A percentile compares a stretch with the other conserved stretches of the same genome.
phyloP scores from a whole-genome alignment of 148 eudicot genomes.

The Nyssa sinensis region DNA sequence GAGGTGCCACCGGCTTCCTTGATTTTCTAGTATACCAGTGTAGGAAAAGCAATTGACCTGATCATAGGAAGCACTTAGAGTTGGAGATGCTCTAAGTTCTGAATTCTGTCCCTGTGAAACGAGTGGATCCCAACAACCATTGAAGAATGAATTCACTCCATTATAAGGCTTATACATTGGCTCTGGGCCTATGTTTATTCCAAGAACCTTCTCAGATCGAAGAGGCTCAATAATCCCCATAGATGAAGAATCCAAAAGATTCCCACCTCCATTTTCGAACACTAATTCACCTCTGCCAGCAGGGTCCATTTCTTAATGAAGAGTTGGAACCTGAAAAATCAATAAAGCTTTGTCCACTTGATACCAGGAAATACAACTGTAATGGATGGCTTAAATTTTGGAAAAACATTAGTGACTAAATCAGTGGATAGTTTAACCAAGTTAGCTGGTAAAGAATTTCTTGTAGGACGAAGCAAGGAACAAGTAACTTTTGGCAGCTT shows the following conservation, averaged over 20 bases:
- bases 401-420: too few relatives aligned
- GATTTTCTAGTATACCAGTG: constrained; percentile 33
- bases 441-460: constrained; percentile 47
- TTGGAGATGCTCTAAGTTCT: constrained; percentile 51
- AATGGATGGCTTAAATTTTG: too few relatives aligned
- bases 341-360: too few relatives aligned
- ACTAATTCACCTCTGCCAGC: constrained; percentile 12
- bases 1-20: constrained; percentile 32
- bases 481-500: constrained; percentile 84
- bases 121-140: constrained; percentile 71
- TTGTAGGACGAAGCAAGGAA: constrained; percentile 89
- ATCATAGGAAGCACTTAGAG: constrained; percentile 41
- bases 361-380: constrained; percentile 40
- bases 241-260: too few relatives aligned
- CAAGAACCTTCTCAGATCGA: constrained; percentile 21
- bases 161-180: constrained; percentile 20
- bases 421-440: constrained; percentile 74
- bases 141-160: constrained; percentile 28
- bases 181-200: constrained; percentile 29
- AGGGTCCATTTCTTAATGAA: not conserved
- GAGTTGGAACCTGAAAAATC: constrained; percentile 1
- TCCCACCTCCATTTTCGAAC: constrained; percentile 27
- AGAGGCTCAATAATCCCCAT: not conserved
- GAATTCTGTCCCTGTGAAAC: constrained; percentile 50
- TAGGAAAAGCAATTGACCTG: constrained; percentile 38